Evolutionary conservation across 768 basidiomycete species (phyloP).

Genomic region (Cystobasidium ongulense): DNA sequence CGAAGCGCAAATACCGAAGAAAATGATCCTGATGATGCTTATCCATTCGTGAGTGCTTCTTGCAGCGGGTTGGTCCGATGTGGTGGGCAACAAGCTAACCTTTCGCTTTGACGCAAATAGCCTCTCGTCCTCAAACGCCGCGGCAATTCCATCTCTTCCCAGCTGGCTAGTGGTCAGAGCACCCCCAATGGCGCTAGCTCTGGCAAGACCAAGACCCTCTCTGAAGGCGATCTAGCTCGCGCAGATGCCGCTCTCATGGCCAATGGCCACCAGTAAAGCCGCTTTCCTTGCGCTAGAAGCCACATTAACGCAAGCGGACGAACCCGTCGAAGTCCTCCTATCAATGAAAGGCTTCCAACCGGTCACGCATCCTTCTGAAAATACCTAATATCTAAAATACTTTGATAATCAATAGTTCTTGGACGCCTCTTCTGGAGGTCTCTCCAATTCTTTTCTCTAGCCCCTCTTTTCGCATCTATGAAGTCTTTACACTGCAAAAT

Average conservation of each 20-base stretch:
- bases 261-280: constrained; percentile 11
- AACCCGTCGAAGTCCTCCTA: too few species aligned
- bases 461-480: too few species aligned
- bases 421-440: too few species aligned
- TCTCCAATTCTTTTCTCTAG: too few species aligned
- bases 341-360: too few species aligned
- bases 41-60: constrained; percentile 50
- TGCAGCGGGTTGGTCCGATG: neutral
- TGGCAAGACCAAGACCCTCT: constrained; percentile 55
- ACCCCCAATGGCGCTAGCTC: constrained; percentile 66
- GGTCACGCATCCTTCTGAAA: too few species aligned
- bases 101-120: neutral
- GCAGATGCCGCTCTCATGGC: constrained; percentile 71
- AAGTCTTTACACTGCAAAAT: too few species aligned
- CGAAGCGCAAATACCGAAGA: constrained; percentile 45
- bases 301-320: too few species aligned
- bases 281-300: too few species aligned
- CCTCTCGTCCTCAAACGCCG: constrained; percentile 72
- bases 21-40: constrained; percentile 82
- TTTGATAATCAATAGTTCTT: too few species aligned
- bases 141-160: constrained; percentile 50
- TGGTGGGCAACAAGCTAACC: neutral
- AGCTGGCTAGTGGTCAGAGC: constrained; percentile 60
- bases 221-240: constrained; percentile 73
- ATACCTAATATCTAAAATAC: too few species aligned